Evolutionary conservation across 1,284 basidiomycete species (phyloP), one percentile per base, ranked within the genome.

Genomic region (Pseudozyma hubeiensis): DNA sequence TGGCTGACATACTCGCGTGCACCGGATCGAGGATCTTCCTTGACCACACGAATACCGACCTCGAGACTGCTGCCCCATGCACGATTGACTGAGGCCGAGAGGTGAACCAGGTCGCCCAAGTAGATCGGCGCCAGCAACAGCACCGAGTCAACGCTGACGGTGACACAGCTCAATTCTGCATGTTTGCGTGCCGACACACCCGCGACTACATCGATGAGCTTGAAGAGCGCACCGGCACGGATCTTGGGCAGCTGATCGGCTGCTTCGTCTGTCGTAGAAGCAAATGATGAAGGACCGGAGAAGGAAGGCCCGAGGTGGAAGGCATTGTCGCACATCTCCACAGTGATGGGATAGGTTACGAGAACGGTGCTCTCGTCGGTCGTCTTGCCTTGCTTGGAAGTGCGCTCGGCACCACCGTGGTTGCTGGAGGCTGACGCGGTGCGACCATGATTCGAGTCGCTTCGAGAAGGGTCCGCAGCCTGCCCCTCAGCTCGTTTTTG

Each of bases 181-280:
- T 85, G 85, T 40, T 84, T 80, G 35, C 85, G 75, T 1, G 84
- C 83, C 10, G 84, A 83, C 7, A 85, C 81, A 2, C 85, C 85
- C 5, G 85, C 85, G 3, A 83, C 80, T n/a, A 85, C 80, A 48
- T 86, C 85, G 66, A 85, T 83, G 19, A 85, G 66, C 56, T 84
- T 85, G 60, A 85, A 79, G 8, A 86, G 75, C 14, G 85, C 85
- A 29, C 85, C 85, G 5, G 84, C 85, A 17, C 79, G 81, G 10
- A 85, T 58, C 48, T 68, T 71, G 9, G 71, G 72, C 5, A 57
- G 44, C 1, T 50, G 14, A 4, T 60, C 61, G 5, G 51, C 19
- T 24, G 31, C 8, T 62, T 46, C 24, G 24, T 24, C 11, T 60
- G 55, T 7, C 16, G 33, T 49, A 5, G 60, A 47, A 16, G 57